Conservation (phyloP, 2,329 filamentous ascomycete genomes). For the Chaetomium sp. region DNA sequence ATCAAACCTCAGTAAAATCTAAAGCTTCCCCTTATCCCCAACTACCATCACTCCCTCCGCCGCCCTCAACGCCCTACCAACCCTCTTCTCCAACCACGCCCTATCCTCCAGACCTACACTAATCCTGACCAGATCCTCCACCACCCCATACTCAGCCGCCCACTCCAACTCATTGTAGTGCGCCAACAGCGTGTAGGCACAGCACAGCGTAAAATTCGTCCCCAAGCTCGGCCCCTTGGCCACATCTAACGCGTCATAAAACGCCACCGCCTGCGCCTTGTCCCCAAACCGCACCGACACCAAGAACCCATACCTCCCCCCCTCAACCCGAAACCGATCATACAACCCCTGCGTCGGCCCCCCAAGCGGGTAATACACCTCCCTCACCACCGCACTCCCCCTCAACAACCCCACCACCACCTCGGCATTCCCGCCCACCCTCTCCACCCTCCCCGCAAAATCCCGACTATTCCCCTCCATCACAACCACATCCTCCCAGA, state of each 20-base stretch:
- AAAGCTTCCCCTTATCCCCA: not conserved
- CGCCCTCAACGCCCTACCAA: constrained; percentile 25
- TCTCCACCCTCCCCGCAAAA: constrained; percentile 22
- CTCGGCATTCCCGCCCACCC: constrained; percentile 27
- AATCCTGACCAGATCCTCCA: constrained; percentile 33
- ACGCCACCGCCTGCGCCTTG: constrained; percentile 22
- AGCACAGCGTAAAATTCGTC: constrained; percentile 34
- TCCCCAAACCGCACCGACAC: constrained; percentile 28
- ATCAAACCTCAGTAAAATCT: no score
- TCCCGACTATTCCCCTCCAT: constrained; percentile 32
- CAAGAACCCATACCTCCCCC: constrained; percentile 30
- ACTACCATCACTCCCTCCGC: constrained; percentile 7
- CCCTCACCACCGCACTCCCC: constrained; percentile 7
- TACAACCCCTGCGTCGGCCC: constrained; percentile 24
- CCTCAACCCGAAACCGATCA: constrained; percentile 16
- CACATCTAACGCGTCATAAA: constrained; percentile 31
- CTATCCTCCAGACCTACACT: constrained; percentile 33
- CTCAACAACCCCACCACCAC: constrained; percentile 19
- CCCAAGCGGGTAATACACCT: constrained; percentile 32
- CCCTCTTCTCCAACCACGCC: constrained; percentile 28
- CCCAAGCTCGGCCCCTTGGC: constrained; percentile 35
- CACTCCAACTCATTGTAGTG: constrained; percentile 32
- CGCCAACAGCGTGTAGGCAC: constrained; percentile 32
- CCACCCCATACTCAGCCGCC: constrained; percentile 33
- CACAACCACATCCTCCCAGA: constrained; percentile 24